phyloP scores from a whole-genome alignment of 331 rosid genomes.

The Erythrophleum ivorense region DNA sequence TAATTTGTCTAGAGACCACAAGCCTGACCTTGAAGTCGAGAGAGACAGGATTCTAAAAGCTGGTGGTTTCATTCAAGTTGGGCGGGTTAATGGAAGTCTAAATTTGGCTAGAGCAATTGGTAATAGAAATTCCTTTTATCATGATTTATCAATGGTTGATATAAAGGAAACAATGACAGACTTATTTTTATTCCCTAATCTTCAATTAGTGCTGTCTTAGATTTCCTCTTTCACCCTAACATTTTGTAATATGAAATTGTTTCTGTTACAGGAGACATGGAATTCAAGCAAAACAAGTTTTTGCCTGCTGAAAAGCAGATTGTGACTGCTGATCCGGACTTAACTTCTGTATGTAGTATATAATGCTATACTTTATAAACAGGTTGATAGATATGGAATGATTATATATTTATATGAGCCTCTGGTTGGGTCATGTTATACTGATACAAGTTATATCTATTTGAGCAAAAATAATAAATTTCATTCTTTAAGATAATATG shows the following conservation, averaged over 20 bases:
- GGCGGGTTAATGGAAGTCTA: constrained; percentile 93
- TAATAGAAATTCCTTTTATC: constrained; percentile 36
- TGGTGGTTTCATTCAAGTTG: constrained; percentile 94
- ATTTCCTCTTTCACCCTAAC: constrained; percentile 16
- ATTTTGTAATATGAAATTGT: constrained; percentile 25
- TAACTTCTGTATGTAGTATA: constrained; percentile 65
- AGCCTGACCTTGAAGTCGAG: constrained; percentile 89
- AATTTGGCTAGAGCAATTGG: constrained; percentile 96
- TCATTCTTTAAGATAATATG: not conserved
- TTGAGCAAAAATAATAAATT: not conserved
- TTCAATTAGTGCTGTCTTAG: constrained; percentile 2
- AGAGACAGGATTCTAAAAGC: constrained; percentile 91
- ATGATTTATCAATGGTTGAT: constrained; percentile 21
- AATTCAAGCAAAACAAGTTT: constrained; percentile 86
- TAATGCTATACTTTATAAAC: constrained; percentile 5
- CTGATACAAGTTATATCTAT: not conserved
- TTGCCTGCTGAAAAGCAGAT: constrained; percentile 90
- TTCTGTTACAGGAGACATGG: constrained; percentile 76
- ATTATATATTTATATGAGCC: not conserved
- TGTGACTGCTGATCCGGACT: constrained; percentile 88
- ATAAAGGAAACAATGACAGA: constrained; percentile 22
- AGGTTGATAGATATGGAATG: constrained; percentile 28
- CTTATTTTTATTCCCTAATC: constrained; percentile 23
- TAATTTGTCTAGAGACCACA: constrained; percentile 93
- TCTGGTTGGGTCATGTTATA: not conserved